Evolutionary conservation across 495 filamentous ascomycete species (phyloP), one percentile per base, ranked within the genome.

Genomic region (Astrocystis sublimbata): DNA sequence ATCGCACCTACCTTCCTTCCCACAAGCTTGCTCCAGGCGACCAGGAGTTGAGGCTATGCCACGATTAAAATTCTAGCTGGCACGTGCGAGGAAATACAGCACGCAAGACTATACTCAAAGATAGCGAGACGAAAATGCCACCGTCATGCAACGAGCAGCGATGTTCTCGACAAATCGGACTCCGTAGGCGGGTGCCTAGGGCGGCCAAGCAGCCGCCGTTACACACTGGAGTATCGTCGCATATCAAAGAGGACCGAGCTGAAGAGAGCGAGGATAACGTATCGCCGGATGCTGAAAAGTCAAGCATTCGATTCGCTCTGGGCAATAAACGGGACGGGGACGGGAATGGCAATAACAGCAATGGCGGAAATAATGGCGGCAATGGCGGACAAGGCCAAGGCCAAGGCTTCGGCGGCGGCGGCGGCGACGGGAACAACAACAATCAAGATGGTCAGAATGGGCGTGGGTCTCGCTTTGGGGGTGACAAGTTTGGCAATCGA

Each of bases 71-170:
- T 38, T 24, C 38, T 54, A n/a, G 59, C 62, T 67, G 41, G 58
- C 65, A 65, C 54, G 68, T 69, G 64, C 62, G 65, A 64, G 65
- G 69, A 66, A 67, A 67, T 64, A 62, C 60, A 53, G 62, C 61
- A 49, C 64, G 60, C 59, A 33, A 33, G 17, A 19, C 7, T 23
- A 42, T 13, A 33, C 15, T 7, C 15, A 13, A 33, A 45, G 40
- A 63, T 9, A 33, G 45, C 40, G 6, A 35, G 19, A 66, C 13
- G 45, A 36, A 42, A 71, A 66, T 71, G 69, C 64, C 64, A 60
- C 59, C 69, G 51, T 51, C 45, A 59, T 59, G 51, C 23, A 65
- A 62, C 57, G 51, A 60, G 23, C 65, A 42, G 57, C 66, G 58
- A 57, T 57, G 54, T 40, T 40, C 66, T 35, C 58, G 38, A 50